phyloP scores from a whole-genome alignment of 2,329 filamentous ascomycete species.

The Cercospora janseana region DNA sequence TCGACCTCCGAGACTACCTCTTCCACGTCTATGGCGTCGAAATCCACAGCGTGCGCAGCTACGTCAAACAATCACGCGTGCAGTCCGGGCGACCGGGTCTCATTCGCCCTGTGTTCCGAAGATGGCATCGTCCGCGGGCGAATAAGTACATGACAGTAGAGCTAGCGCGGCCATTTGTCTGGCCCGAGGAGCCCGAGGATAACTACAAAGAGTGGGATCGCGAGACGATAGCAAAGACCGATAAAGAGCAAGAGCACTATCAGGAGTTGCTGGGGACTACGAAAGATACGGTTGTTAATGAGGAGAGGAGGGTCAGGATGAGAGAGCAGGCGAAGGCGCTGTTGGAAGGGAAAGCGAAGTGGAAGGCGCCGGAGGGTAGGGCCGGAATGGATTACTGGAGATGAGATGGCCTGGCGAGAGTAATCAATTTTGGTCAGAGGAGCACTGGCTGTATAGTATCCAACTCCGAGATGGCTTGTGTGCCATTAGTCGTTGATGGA shows the following conservation, averaged over 20 bases:
- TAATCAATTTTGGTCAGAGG: too few species aligned
- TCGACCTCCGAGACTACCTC: conserved; percentile 94
- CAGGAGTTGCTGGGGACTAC: conserved; percentile 38
- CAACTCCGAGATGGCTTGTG: too few species aligned
- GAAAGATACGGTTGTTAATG: conserved; percentile 40
- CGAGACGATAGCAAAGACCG: conserved; percentile 28
- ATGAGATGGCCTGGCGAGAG: too few species aligned
- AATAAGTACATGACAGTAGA: conserved; percentile 95
- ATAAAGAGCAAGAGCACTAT: conserved; percentile 42
- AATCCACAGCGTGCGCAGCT: conserved; percentile 71
- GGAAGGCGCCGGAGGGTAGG: conserved; percentile 42
- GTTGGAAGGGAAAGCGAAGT: conserved; percentile 59
- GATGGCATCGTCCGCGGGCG: conserved; percentile 67
- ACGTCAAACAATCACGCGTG: conserved; percentile 67
- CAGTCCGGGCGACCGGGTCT: conserved; percentile 49
- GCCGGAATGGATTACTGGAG: conserved; percentile 1
- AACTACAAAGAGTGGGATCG: conserved; percentile 49
- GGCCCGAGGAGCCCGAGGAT: conserved; percentile 67
- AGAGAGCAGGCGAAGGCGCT: conserved; percentile 63
- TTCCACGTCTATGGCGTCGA: conserved; percentile 79
- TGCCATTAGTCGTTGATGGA: too few species aligned
- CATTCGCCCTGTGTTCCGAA: conserved; percentile 37
- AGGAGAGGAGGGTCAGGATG: conserved; percentile 47
- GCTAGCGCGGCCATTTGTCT: conserved; percentile 82
- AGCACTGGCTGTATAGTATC: too few species aligned